phyloP scores from a whole-genome alignment of 108 stramenopile genomes.

The Cyclostephanos invisitatus region DNA sequence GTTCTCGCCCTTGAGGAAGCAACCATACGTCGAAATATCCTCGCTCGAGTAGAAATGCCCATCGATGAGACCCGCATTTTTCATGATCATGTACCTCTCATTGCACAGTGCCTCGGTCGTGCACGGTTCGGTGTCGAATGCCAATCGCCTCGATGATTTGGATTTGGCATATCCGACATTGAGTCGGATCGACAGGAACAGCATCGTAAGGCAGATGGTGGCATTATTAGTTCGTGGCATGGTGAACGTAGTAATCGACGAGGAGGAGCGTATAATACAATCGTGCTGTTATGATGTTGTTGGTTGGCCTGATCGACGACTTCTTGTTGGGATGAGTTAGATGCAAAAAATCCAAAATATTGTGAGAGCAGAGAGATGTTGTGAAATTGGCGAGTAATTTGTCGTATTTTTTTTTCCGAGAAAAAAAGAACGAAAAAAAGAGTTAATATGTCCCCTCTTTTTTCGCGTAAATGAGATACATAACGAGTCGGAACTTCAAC shows the following conservation, averaged over 20 bases:
- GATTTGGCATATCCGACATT: background rate
- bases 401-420: no score
- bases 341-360: no score
- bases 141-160: background rate
- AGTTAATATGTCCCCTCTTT: no score
- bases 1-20: constrained; percentile 1
- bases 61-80: background rate
- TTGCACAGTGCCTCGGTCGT: background rate
- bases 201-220: background rate
- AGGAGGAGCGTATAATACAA: no score
- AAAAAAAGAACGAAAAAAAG: no score
- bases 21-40: constrained; percentile 1
- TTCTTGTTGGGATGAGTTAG: no score
- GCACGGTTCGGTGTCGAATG: background rate
- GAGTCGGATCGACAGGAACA: background rate
- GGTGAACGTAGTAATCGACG: background rate
- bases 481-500: no score
- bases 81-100: background rate
- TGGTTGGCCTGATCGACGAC: no score
- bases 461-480: no score
- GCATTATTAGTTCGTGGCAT: background rate
- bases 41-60: background rate
- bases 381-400: no score
- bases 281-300: no score
- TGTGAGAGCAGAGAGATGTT: no score